Evolutionary conservation across 345 rosid genomes (phyloP), one percentile per base, ranked within the genome.

Genomic region (Kandelia obovata): DNA sequence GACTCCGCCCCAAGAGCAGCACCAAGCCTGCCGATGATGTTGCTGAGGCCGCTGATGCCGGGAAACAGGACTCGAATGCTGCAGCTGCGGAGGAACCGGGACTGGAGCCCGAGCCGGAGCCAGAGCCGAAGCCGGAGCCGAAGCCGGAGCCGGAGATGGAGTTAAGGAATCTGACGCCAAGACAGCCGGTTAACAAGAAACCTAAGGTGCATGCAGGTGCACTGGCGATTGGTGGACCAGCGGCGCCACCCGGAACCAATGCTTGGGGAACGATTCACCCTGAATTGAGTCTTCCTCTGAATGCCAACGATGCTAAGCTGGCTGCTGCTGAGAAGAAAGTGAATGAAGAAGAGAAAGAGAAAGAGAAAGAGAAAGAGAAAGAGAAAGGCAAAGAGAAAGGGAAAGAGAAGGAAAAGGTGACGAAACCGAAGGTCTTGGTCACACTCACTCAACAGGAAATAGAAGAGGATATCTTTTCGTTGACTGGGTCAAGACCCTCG

Each of bases 161-260:
- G 82, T 75, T 82, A 21, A 84, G 96, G 96, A 89, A 87, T 71
- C 75, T 89, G 64, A 75, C 92, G 73, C 92, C 92, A 52, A 83
- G 96, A 67, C 83, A 69, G 56, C 68, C 81, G 2, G 63, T 73
- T 2, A 75, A 75, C 4, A 67, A 71, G 61, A 65, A 11, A 11
- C 5, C 58, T 7, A 55, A 13, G 32, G 77, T 26, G 11, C 62
- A 62, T 23, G 79, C 78, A 43, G 80, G 73, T 55, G 56, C 51
- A 7, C 5, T 46, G 62, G 82, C 66, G 81, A 68, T 65, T 68
- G 64, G 73, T 56, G 73, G 35, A 60, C 77, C 67, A 35, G 79
- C 69, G 15, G 58, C 68, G 2, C 75, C 34, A 67, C 37, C 37
- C 37, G 84, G 74, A 58, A 70, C 16, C 37, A 78, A 66, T 71